phyloP scores from a whole-genome alignment of 2,329 filamentous ascomycete genomes.

The Geosmithia flava region DNA sequence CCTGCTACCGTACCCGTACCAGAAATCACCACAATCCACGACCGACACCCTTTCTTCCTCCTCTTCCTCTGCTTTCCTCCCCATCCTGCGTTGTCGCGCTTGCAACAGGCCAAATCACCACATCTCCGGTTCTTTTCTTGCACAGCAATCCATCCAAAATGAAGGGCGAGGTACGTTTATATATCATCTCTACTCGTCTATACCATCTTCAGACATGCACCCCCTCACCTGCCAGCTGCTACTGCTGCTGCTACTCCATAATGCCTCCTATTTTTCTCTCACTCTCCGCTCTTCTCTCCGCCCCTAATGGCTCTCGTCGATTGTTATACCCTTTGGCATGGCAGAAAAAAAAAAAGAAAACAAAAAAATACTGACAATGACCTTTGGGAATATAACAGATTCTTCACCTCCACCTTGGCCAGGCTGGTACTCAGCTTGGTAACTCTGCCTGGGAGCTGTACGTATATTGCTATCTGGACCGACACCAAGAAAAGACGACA shows the following conservation, averaged over 20 bases:
- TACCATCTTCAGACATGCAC: neutral
- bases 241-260: neutral
- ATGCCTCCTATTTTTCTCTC: neutral
- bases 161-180: slow-evolving; percentile 42
- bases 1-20: slow-evolving; percentile 15
- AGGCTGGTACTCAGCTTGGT: slow-evolving; percentile 63
- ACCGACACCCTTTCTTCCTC: slow-evolving; percentile 3
- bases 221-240: neutral
- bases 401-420: slow-evolving; percentile 51
- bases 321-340: too few species aligned
- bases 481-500: too few species aligned
- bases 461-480: slow-evolving; percentile 22
- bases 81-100: slow-evolving; percentile 5
- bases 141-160: slow-evolving; percentile 21
- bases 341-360: neutral
- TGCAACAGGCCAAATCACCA: slow-evolving; percentile 1
- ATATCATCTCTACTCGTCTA: neutral
- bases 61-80: slow-evolving; percentile 6
- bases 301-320: too few species aligned
- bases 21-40: slow-evolving; percentile 16
- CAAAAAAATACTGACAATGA: slow-evolving; percentile 2
- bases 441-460: slow-evolving; percentile 70
- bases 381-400: slow-evolving; percentile 28
- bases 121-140: slow-evolving; percentile 1
- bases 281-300: too few species aligned